Conservation (phyloP, 164 flowering plant species). For the Akebia trifoliata region DNA sequence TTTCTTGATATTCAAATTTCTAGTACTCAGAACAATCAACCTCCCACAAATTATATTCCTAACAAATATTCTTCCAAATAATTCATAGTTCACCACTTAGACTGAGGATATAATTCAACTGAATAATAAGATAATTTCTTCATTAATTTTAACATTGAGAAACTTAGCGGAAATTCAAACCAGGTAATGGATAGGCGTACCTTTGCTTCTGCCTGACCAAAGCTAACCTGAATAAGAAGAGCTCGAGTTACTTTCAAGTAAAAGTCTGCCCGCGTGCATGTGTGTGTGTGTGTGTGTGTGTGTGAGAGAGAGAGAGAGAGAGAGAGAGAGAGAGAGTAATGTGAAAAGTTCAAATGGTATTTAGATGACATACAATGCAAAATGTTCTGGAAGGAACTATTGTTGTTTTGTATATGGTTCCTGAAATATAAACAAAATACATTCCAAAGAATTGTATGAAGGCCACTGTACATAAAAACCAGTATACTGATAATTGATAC, state of each 20-base stretch:
- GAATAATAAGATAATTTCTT: not conserved
- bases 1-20: too few species aligned
- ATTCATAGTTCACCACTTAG: conserved; percentile 1
- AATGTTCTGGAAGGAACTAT: conserved; percentile 90
- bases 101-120: not conserved
- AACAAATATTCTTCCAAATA: not conserved
- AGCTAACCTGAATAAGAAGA: conserved; percentile 64
- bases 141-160: not conserved
- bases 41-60: too few species aligned
- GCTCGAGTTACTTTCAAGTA: not conserved
- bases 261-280: not conserved
- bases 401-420: conserved; percentile 83
- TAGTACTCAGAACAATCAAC: too few species aligned
- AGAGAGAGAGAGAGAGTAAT: not conserved
- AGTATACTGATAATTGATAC: not conserved
- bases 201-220: conserved; percentile 95
- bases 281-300: not conserved
- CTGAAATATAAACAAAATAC: conserved; percentile 40
- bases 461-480: conserved; percentile 1
- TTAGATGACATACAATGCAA: conserved; percentile 65
- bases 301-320: not conserved
- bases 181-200: conserved; percentile 32
- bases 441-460: conserved; percentile 10
- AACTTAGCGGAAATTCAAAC: not conserved
- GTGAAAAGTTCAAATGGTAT: not conserved